A percentile compares a stretch with the other conserved stretches of the same genome.
phyloP scores from a whole-genome alignment of 2,329 filamentous ascomycete species.

The Verticillium albo-atrum region DNA sequence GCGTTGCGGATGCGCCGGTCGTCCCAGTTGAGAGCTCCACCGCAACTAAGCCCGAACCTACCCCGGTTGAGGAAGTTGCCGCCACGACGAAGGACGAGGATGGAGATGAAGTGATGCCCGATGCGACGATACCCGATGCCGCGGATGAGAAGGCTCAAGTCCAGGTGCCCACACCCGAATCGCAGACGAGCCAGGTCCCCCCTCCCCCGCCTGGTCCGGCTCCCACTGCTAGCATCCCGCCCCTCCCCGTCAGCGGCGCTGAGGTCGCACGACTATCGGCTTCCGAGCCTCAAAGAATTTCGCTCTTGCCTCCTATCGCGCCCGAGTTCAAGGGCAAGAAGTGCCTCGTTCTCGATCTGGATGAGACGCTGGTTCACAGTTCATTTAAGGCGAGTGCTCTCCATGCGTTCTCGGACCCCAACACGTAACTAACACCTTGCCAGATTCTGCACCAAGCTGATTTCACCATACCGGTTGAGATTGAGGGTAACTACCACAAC shows the following conservation, averaged over 20 bases:
- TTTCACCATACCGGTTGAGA: conserved; percentile 98
- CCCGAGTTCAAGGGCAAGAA: conserved; percentile 83
- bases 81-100: conserved; percentile 37
- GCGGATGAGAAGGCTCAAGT: conserved; percentile 25
- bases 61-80: conserved; percentile 5
- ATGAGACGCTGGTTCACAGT: conserved; percentile 96
- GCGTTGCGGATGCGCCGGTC: conserved; percentile 40
- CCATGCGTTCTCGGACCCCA: not conserved
- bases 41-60: conserved; percentile 16
- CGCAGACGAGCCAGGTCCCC: conserved; percentile 30
- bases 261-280: conserved; percentile 39
- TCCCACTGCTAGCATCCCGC: conserved; percentile 27
- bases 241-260: conserved; percentile 20
- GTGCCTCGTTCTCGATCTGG: conserved; percentile 90
- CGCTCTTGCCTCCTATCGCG: conserved; percentile 75
- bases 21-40: conserved; percentile 15
- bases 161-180: conserved; percentile 33
- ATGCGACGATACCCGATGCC: conserved; percentile 51
- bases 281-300: conserved; percentile 46
- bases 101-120: conserved; percentile 64
- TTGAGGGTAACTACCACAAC: conserved; percentile 98
- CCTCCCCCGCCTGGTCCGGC: conserved; percentile 43
- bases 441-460: conserved; percentile 97
- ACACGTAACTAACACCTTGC: not conserved
- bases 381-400: conserved; percentile 79